Evolutionary conservation across 306 rosid species (phyloP).

Genomic region (Prunus campanulata): DNA sequence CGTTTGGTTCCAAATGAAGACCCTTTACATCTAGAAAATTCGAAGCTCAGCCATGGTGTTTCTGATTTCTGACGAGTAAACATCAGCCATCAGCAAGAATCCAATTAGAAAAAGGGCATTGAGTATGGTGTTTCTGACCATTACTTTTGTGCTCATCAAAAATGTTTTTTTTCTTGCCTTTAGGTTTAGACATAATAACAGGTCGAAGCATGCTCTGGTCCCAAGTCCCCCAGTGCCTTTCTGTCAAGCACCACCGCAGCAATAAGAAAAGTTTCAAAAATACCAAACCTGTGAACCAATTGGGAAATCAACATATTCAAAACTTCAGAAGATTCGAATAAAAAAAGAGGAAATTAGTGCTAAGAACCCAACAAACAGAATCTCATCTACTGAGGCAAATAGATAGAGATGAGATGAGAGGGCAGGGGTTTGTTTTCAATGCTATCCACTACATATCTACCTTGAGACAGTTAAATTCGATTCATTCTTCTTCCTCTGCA

Average conservation of each 20-base stretch:
- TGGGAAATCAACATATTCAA: background rate
- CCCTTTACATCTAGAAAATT: constrained; percentile 58
- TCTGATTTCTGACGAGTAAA: background rate
- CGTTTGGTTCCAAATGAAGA: constrained; percentile 52
- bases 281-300: constrained; percentile 64
- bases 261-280: constrained; percentile 78
- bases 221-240: no score
- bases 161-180: constrained; percentile 65
- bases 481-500: constrained; percentile 78
- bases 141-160: constrained; percentile 73
- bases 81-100: background rate
- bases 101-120: constrained; percentile 22
- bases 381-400: background rate
- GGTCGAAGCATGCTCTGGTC: constrained; percentile 32
- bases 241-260: constrained; percentile 86
- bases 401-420: constrained; percentile 67
- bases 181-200: constrained; percentile 61
- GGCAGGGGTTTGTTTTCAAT: constrained; percentile 70
- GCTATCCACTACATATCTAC: constrained; percentile 84
- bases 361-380: background rate
- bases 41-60: constrained; percentile 47
- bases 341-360: background rate
- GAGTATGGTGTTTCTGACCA: constrained; percentile 63
- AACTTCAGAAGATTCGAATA: background rate
- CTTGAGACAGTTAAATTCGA: constrained; percentile 78